Base-by-base conservation (phyloP, 352 stramenopile genomes). In the Phytophthora melonis region DNA sequence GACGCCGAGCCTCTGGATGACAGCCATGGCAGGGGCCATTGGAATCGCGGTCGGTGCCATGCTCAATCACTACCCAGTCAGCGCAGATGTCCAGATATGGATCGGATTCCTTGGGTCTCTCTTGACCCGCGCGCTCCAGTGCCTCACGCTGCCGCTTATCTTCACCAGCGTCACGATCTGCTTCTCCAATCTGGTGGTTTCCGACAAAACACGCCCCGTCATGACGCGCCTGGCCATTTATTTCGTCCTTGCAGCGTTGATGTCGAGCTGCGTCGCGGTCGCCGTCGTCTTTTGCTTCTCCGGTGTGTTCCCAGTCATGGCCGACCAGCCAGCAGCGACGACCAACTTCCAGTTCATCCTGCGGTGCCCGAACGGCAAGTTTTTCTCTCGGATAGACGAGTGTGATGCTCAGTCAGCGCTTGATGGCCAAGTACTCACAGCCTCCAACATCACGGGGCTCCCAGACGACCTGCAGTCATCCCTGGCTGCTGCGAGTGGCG, bases 151-250 rank as follows among this genome's bases (percentile, higher is more conserved):
- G 16, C 85, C 83, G 41, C 74, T 92, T n/a, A 85, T 92, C 53
- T 92, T 91, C 75, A 91, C 85, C n/a, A 90, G 75, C 39, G 78
- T 91, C 60, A 88, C 80, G 19, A 87, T 87, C 45, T 87, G 81
- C 64, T 75, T 91, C 25, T 81, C 78, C 10, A 88, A 92, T 49
- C 61, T 92, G 25, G 75, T 90, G 52, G 73, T 85, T 3, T 87
- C 83, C 5, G 66, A 75, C 50, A 91, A 92, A 52, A 86, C 81
- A 3, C 71, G 75, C 0, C 47, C 74, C 6, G 82, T 92, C 18
- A 67, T 89, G 54, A n/a, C 80, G 5, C 83, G 83, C 5, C 77
- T 91, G 60, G 60, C 78, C 13, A 70, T 85, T 59, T 84, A 80
- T 64, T 91, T 90, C 53, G 39, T 84, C 8, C 25, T 78, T 5